These are phyloP conservation scores for Alternaria viburni DNA, from an alignment of 2,329 filamentous ascomycete genomes.

Conservation along the genomic window DNA sequence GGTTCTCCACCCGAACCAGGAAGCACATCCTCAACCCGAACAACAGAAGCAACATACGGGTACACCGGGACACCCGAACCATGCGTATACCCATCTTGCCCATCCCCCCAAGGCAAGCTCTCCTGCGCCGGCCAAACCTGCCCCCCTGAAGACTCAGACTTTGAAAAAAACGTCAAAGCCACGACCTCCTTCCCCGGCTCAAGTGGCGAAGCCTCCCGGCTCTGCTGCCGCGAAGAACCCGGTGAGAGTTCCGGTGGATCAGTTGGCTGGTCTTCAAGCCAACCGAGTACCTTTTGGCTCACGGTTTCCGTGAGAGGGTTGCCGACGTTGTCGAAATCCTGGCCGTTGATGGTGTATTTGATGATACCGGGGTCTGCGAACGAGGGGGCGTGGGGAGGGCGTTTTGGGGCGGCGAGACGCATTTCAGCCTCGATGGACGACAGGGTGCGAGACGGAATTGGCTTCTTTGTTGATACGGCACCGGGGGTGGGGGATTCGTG, in stretches of 20 bases:
- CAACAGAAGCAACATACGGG: neutral
- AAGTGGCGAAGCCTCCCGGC: neutral
- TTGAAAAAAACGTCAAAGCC: neutral
- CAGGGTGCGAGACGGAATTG: neutral
- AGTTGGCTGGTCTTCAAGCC: neutral
- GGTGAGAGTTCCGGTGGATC: neutral
- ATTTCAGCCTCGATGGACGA: neutral
- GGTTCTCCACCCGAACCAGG: neutral
- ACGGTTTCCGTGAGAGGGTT: neutral
- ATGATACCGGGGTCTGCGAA: neutral
- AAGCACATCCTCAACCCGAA: fast-evolving
- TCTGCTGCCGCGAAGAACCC: neutral
- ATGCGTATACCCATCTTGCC: neutral
- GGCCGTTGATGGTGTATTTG: neutral
- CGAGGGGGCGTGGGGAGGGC: neutral
- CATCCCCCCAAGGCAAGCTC: neutral
- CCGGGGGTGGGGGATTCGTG: neutral
- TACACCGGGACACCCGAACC: neutral
- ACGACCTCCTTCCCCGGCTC: neutral
- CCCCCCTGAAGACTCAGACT: neutral
- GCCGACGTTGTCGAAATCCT: neutral
- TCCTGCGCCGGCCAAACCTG: neutral
- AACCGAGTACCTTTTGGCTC: neutral
- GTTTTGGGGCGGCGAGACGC: neutral
- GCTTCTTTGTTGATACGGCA: no score